Percentiles rank a stretch among this genome's conserved stretches.
Conservation (phyloP, 352 stramenopile genomes). For the Pythium chondricola region DNA sequence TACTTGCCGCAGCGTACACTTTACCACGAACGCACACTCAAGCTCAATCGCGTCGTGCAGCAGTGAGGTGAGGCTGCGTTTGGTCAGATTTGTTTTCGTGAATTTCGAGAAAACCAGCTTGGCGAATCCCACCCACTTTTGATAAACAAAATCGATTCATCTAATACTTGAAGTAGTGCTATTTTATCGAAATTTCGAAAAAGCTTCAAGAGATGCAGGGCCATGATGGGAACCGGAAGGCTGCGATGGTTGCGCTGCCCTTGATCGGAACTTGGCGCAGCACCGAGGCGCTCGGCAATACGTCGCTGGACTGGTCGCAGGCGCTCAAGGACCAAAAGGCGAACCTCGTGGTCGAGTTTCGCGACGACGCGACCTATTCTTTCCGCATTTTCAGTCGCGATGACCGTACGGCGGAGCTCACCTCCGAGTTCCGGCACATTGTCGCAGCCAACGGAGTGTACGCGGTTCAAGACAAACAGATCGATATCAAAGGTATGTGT, state of each 20-base stretch:
- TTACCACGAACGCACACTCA: slow-evolving; percentile 74
- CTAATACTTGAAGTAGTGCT: neutral
- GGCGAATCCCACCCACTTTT: neutral
- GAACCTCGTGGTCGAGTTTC: slow-evolving; percentile 38
- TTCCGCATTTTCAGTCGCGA: slow-evolving; percentile 30
- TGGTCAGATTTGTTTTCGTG: slow-evolving; percentile 1
- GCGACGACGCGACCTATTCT: slow-evolving; percentile 23
- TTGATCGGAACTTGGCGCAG: slow-evolving; percentile 43
- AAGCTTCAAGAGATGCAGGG: neutral
- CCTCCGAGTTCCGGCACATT: slow-evolving; percentile 45
- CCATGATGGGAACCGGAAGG: too few relatives aligned
- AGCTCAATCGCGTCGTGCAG: slow-evolving; percentile 61
- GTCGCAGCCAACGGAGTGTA: slow-evolving; percentile 38
- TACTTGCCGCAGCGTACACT: slow-evolving; percentile 63
- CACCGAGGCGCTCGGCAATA: slow-evolving; percentile 75
- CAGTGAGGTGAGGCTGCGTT: slow-evolving; percentile 22
- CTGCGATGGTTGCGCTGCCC: neutral
- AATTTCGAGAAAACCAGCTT: neutral
- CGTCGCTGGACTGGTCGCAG: slow-evolving; percentile 65
- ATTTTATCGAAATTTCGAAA: neutral
- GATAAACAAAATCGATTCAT: neutral
- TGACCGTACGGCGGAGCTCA: slow-evolving; percentile 26
- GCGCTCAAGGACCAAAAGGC: slow-evolving; percentile 48
- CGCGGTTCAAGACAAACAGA: slow-evolving; percentile 19
- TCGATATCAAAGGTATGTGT: slow-evolving; percentile 23